Conservation (phyloP, 2,329 filamentous ascomycete genomes). For the Truncatella angustata region DNA sequence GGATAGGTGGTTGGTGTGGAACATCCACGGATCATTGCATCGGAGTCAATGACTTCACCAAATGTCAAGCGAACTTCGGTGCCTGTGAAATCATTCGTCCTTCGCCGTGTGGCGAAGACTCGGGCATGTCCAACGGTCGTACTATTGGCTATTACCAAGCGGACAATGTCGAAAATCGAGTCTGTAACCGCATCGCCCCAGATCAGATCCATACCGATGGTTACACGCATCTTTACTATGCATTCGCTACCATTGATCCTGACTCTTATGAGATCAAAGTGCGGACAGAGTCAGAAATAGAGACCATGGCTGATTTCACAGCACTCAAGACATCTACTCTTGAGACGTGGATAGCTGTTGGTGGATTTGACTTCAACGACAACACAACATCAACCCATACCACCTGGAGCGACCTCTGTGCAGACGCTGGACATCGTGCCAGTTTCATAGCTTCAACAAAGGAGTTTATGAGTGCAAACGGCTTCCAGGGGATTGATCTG, state of each 20-base stretch:
- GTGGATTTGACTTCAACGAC: conserved; percentile 41
- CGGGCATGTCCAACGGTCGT: conserved; percentile 7
- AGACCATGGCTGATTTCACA: conserved; percentile 28
- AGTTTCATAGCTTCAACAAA: conserved; percentile 35
- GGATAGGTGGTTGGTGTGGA: background rate
- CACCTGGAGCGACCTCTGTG: conserved; percentile 15
- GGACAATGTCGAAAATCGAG: conserved; percentile 3
- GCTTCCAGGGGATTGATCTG: conserved; percentile 42
- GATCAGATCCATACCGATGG: conserved; percentile 12
- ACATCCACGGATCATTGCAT: background rate
- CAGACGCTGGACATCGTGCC: conserved; percentile 19
- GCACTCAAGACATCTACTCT: conserved; percentile 29
- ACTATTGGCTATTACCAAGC: conserved; percentile 17
- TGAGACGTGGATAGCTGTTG: conserved; percentile 36
- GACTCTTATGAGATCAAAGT: conserved; percentile 21
- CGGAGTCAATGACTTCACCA: background rate
- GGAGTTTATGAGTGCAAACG: conserved; percentile 31
- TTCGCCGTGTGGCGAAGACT: conserved; percentile 5
- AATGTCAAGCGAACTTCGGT: background rate
- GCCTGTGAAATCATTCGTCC: background rate
- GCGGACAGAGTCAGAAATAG: conserved; percentile 2
- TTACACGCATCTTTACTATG: conserved; percentile 14
- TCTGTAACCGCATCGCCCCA: conserved; percentile 13
- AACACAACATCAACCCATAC: conserved; percentile 22
- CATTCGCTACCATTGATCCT: conserved; percentile 34